Evolutionary conservation across 2,329 filamentous ascomycete species (phyloP).

Genomic region (Talaromyces islandicus): DNA sequence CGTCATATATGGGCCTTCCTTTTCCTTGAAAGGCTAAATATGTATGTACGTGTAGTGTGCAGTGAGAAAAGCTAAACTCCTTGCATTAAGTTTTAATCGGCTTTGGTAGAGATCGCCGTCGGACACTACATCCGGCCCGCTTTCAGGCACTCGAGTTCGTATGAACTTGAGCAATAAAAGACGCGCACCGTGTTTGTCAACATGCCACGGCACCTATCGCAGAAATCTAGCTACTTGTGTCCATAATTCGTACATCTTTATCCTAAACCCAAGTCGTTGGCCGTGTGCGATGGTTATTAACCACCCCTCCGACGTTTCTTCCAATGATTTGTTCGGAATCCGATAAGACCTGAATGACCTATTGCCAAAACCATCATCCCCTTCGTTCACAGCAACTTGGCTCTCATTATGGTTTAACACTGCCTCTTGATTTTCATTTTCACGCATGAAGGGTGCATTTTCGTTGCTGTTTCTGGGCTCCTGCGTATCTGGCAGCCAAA

Average conservation of each 20-base stretch:
- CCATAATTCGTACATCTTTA: not conserved
- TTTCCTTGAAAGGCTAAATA: not conserved
- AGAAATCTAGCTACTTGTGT: not conserved
- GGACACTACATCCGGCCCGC: not conserved
- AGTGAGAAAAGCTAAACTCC: not conserved
- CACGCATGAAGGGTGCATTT: not conserved
- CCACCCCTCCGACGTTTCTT: not conserved
- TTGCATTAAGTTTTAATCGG: not conserved
- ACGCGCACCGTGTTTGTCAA: not conserved
- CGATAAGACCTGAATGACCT: not conserved
- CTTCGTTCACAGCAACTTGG: not conserved
- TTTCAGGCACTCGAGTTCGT: not conserved
- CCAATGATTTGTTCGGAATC: not conserved
- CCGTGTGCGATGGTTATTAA: not conserved
- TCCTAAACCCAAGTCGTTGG: not conserved
- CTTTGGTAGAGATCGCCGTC: not conserved
- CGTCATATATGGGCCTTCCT: not conserved
- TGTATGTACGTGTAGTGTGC: not conserved
- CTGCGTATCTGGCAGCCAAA: not conserved
- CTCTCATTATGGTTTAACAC: not conserved
- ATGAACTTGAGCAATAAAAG: not conserved
- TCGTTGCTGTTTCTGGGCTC: not conserved
- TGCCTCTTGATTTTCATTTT: not conserved
- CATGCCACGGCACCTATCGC: not conserved
- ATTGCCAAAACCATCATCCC: not conserved